These are phyloP conservation scores for Anthracocystis panici-leucophaei DNA, from an alignment of 1,284 basidiomycete species.

Conservation along the genomic window DNA sequence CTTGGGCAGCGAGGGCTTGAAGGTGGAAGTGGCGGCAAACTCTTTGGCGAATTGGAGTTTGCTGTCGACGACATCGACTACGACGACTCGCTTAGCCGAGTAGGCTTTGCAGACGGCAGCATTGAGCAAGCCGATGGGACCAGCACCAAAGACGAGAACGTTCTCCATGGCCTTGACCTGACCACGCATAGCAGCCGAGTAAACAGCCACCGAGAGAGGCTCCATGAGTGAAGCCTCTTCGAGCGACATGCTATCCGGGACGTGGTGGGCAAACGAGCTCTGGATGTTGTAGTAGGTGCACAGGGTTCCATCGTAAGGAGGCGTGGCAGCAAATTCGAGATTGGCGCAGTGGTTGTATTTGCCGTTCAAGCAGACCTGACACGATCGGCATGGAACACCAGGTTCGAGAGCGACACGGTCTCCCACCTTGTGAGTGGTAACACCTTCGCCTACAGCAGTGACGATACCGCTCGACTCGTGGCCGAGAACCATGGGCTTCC, in stretches of 20 bases:
- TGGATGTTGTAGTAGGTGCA: conserved; percentile 74
- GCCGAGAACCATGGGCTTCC: conserved; percentile 81
- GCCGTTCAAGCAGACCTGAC: conserved; percentile 72
- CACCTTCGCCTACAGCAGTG: conserved; percentile 76
- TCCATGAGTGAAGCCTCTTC: conserved; percentile 80
- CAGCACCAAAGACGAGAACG: conserved; percentile 80
- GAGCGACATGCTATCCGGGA: conserved; percentile 71
- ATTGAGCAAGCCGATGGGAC: conserved; percentile 89
- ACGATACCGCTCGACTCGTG: conserved; percentile 76
- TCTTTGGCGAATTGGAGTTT: conserved; percentile 87
- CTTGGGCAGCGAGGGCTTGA: conserved; percentile 73
- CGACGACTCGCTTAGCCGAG: conserved; percentile 67
- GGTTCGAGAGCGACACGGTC: conserved; percentile 89
- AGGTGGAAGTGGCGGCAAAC: conserved; percentile 89
- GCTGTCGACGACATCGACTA: conserved; percentile 79
- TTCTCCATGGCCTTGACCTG: conserved; percentile 73
- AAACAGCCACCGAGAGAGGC: conserved; percentile 90
- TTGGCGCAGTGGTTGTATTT: conserved; percentile 73
- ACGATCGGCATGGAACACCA: conserved; percentile 79
- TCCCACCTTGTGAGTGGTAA: conserved; percentile 81
- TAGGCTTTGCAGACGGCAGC: conserved; percentile 90
- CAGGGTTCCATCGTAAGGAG: conserved; percentile 88
- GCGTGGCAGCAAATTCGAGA: conserved; percentile 87
- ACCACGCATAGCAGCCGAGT: conserved; percentile 84
- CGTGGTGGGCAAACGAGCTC: conserved; percentile 66